Evolutionary conservation across 306 rosid genomes (phyloP).

Genomic region (Cucumis melo): DNA sequence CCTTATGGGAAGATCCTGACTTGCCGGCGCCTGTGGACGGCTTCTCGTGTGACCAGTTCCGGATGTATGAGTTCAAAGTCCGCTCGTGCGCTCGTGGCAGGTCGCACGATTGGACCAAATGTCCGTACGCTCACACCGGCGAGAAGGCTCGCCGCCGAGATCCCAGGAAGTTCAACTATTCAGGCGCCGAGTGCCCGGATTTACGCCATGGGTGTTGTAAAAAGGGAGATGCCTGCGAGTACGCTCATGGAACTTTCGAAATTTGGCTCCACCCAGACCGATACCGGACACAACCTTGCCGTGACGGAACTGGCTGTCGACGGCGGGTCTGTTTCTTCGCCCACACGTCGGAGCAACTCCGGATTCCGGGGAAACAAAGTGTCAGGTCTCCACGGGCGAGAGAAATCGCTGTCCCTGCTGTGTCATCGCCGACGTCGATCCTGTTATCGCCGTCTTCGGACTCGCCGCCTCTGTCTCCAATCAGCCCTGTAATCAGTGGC

Average conservation of each 20-base stretch:
- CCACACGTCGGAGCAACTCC: constrained; percentile 62
- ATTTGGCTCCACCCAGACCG: constrained; percentile 94
- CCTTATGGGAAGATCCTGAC: background rate
- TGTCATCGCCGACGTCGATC: constrained; percentile 16
- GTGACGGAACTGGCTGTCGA: constrained; percentile 53
- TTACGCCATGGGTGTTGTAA: constrained; percentile 54
- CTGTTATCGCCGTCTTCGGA: constrained; percentile 23
- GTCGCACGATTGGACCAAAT: constrained; percentile 11
- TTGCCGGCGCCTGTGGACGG: background rate
- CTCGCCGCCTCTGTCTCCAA: constrained; percentile 51
- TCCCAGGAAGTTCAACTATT: constrained; percentile 52
- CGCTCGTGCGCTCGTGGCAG: constrained; percentile 9
- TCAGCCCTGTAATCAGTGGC: constrained; percentile 11
- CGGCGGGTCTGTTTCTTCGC: constrained; percentile 86
- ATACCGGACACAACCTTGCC: constrained; percentile 77
- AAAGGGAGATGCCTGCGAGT: constrained; percentile 61
- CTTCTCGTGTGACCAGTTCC: background rate
- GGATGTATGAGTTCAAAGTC: constrained; percentile 9
- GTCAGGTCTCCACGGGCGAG: constrained; percentile 2
- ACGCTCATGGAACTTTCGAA: constrained; percentile 91
- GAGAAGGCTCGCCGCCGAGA: constrained; percentile 96
- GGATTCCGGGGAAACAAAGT: constrained; percentile 25
- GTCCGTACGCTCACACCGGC: constrained; percentile 43
- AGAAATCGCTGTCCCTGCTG: background rate
- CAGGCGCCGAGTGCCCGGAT: constrained; percentile 55